phyloP scores from a whole-genome alignment of 305 asterid species.

The Withania somnifera region DNA sequence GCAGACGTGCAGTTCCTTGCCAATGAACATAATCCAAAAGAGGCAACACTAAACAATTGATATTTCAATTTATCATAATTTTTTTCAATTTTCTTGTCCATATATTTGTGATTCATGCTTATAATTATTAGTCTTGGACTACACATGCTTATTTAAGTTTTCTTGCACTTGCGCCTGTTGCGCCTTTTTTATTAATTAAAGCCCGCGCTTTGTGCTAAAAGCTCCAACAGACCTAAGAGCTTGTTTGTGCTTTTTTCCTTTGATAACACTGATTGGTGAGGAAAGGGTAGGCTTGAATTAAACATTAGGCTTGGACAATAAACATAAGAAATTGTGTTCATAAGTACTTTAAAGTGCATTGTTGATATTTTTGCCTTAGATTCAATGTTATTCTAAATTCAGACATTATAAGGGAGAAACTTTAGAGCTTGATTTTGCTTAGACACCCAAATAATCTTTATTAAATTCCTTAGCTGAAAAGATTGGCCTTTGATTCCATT shows the following conservation, averaged over 20 bases:
- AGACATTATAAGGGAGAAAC: neutral
- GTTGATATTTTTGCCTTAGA: neutral
- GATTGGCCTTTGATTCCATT: too few species aligned
- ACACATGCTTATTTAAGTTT: neutral
- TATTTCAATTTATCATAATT: neutral
- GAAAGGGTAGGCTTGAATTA: neutral
- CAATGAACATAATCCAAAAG: neutral
- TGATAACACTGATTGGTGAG: neutral
- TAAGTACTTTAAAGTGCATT: neutral
- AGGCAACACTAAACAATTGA: neutral
- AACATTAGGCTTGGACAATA: neutral
- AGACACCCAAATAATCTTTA: too few species aligned
- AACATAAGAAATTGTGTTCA: neutral
- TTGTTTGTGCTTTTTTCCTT: neutral
- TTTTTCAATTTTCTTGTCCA: neutral
- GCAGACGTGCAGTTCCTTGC: neutral
- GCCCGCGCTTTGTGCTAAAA: neutral
- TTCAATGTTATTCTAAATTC: neutral
- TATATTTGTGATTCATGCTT: neutral
- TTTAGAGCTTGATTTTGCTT: neutral
- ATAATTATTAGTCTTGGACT: neutral
- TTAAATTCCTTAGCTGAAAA: too few species aligned
- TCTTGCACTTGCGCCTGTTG: neutral
- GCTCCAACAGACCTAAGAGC: neutral
- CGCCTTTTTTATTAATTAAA: neutral